Evolutionary conservation across 495 filamentous ascomycete species (phyloP), one percentile per base, ranked within the genome.

Genomic region (Hypoxylon rickii): DNA sequence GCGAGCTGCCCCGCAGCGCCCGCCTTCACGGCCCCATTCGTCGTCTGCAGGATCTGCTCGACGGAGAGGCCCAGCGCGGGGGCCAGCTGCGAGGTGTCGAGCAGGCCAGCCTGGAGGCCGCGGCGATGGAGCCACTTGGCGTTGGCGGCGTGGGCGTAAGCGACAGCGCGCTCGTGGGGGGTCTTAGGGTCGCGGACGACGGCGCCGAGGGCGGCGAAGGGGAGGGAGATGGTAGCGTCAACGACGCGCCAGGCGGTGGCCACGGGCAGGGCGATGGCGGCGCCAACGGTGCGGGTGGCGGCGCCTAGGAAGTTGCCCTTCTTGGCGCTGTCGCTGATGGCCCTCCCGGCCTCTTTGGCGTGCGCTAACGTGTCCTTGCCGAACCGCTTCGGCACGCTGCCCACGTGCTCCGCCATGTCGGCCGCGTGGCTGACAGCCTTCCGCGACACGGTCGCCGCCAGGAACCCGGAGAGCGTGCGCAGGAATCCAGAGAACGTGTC

Each of bases 371-470:
- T 63, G 0, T 54, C 55, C 51, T 63, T 59, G 51, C 67, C 67
- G 45, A 70, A 63, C 34, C 51, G 58, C 51, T 56, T 58, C 2
- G 68, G 58, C 19, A 58, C 53, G 21, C 55, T 34, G 51, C 60
- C 53, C 13, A 71, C 32, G 40, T 67, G 57, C 12, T 52, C 44
- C 32, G 49, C 68, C 13, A 69, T 52, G 29, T 66, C 59, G 11
- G 52, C 60, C 1, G 68, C 68, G 45, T 71, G 68, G 36, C 53
- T 49, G 15, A 71, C 22, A n/a, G 66, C 66, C n/a, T 64, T 59
- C 22, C 65, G 53, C 12, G 68, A 69, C 3, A 71, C 63, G 2
- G 52, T 67, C 29, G 68, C 68, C 2, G 68, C 51, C n/a, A 71
- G 55, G 41, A 71, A 71, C 15, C 66, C 68, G 6, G 68, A 67